A percentile compares a stretch with the other conserved stretches of the same genome.
Evolutionary conservation across 495 filamentous ascomycete species (phyloP).

Genomic region (Penicillium parvum): DNA sequence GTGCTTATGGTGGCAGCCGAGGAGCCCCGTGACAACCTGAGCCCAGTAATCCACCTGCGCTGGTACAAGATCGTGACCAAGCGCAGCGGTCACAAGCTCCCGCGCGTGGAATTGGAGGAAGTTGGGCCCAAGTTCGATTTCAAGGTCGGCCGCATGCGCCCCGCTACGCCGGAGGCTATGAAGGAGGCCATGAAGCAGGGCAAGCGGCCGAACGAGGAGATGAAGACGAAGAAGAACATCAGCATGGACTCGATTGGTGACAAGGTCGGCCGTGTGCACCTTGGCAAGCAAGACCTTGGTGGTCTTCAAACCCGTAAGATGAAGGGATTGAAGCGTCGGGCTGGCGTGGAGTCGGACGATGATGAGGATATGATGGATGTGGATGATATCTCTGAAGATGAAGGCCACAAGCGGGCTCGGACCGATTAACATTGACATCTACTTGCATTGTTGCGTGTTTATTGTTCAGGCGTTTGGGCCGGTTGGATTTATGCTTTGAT

Average conservation of each 20-base stretch:
- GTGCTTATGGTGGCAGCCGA: slow-evolving; percentile 74
- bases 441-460: slow-evolving; percentile 27
- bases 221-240: slow-evolving; percentile 90
- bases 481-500: slow-evolving; percentile 23
- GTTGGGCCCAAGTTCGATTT: slow-evolving; percentile 96
- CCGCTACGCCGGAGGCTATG: slow-evolving; percentile 68
- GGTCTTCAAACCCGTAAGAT: slow-evolving; percentile 95
- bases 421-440: slow-evolving; percentile 25
- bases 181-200: slow-evolving; percentile 90
- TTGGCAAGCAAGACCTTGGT: slow-evolving; percentile 83
- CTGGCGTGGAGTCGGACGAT: slow-evolving; percentile 48
- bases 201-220: slow-evolving; percentile 54
- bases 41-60: slow-evolving; percentile 74
- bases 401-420: slow-evolving; percentile 37
- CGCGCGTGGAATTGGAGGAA: slow-evolving; percentile 88
- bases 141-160: slow-evolving; percentile 72
- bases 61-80: slow-evolving; percentile 80
- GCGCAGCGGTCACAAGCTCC: slow-evolving; percentile 78
- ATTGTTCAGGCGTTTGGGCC: slow-evolving; percentile 29
- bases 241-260: slow-evolving; percentile 87
- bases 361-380: slow-evolving; percentile 43
- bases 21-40: slow-evolving; percentile 60
- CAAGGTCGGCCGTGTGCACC: slow-evolving; percentile 89
- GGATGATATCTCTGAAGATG: slow-evolving; percentile 40
- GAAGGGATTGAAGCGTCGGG: slow-evolving; percentile 90